Conservation (phyloP, 805 yeast species). For the Barnettozyma siamensis region DNA sequence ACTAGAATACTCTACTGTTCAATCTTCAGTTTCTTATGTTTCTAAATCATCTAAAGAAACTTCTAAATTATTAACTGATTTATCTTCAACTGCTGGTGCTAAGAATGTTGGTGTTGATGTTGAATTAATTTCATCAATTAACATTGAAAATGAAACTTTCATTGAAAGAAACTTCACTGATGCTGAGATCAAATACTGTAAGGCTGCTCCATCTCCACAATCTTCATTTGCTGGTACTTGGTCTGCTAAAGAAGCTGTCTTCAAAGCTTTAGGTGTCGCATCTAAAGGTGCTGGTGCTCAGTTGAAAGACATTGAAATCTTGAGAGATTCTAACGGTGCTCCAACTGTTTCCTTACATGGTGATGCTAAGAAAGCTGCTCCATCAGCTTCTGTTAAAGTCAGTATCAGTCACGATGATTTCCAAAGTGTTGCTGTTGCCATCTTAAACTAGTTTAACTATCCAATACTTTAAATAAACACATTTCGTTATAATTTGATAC, state of each 20-base stretch:
- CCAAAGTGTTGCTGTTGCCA: slow-evolving; percentile 97
- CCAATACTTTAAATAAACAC: no score
- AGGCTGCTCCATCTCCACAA: slow-evolving; percentile 64
- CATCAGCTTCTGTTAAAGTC: slow-evolving; percentile 66
- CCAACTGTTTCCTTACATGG: slow-evolving; percentile 80
- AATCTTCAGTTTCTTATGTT: slow-evolving; percentile 37
- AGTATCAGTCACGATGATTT: slow-evolving; percentile 94
- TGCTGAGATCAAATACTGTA: slow-evolving; percentile 75
- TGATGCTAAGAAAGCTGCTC: slow-evolving; percentile 69
- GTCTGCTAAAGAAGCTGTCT: slow-evolving; percentile 99
- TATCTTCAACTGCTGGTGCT: slow-evolving; percentile 45
- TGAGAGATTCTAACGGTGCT: slow-evolving; percentile 57
- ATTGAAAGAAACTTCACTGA: slow-evolving; percentile 87
- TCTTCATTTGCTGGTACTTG: slow-evolving; percentile 96
- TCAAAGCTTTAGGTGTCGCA: slow-evolving; percentile 86
- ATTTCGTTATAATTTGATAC: no score
- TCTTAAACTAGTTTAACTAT: slow-evolving; percentile 34
- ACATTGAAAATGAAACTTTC: slow-evolving; percentile 85
- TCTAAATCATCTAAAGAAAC: slow-evolving; percentile 49
- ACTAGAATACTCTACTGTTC: slow-evolving; percentile 47
- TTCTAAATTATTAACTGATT: slow-evolving; percentile 50
- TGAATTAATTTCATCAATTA: slow-evolving; percentile 76
- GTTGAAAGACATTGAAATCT: slow-evolving; percentile 83
- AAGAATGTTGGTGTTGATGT: slow-evolving; percentile 94
- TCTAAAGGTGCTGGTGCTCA: slow-evolving; percentile 95